Percentiles rank a stretch among this genome's conserved stretches.
phyloP scores from a whole-genome alignment of 2,329 filamentous ascomycete genomes.

The Rhynchosporium graminicola region DNA sequence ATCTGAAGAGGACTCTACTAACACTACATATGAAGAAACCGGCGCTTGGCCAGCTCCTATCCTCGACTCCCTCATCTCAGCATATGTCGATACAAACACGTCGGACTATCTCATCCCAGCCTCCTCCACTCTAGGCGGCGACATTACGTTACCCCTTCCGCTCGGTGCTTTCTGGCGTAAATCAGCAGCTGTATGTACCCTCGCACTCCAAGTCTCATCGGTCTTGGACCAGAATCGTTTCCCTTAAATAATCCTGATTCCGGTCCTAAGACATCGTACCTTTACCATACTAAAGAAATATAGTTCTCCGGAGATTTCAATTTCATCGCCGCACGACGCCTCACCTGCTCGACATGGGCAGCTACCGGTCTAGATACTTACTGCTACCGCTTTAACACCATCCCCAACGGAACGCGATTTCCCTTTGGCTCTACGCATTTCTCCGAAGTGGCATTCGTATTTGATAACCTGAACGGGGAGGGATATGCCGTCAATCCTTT shows the following conservation, averaged over 20 bases:
- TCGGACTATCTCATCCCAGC: conserved; percentile 50
- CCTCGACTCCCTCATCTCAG: conserved; percentile 35
- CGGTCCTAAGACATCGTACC: too few relatives aligned
- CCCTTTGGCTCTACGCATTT: conserved; percentile 42
- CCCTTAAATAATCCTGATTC: too few relatives aligned
- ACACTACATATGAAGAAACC: not conserved
- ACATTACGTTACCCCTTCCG: conserved; percentile 20
- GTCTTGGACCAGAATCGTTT: too few relatives aligned
- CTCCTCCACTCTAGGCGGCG: conserved; percentile 24
- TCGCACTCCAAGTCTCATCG: too few relatives aligned
- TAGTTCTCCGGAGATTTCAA: conserved; percentile 20
- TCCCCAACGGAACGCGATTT: conserved; percentile 37
- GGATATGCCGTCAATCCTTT: conserved; percentile 48
- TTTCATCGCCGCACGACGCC: conserved; percentile 21
- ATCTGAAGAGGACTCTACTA: not conserved
- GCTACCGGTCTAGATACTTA: conserved; percentile 33
- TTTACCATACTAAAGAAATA: too few relatives aligned
- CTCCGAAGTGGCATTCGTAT: conserved; percentile 54
- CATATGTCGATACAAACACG: conserved; percentile 48
- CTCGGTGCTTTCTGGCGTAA: conserved; percentile 39
- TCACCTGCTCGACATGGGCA: conserved; percentile 23
- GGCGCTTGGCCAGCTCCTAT: not conserved
- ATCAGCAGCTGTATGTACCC: conserved; percentile 1
- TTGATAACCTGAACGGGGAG: conserved; percentile 51
- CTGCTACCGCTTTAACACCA: conserved; percentile 49